Conservation (phyloP, 805 yeast genomes). For the Cyberlindnera euphorbiae region DNA sequence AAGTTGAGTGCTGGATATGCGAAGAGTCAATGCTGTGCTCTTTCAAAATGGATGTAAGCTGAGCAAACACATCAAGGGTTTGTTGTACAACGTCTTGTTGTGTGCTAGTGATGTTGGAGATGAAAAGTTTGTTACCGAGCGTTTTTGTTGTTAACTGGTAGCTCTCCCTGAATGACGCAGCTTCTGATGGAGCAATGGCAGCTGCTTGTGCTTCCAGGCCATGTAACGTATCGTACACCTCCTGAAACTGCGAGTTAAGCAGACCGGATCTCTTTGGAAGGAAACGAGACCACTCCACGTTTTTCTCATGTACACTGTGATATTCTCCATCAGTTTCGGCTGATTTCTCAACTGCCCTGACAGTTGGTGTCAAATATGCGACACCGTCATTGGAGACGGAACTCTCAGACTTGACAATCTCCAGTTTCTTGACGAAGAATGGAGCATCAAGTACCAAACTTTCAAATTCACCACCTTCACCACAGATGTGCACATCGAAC, state of each 20-base stretch:
- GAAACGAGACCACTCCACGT: slow-evolving; percentile 22
- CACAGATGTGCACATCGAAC: slow-evolving; percentile 90
- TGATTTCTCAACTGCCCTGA: slow-evolving; percentile 40
- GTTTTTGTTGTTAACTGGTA: slow-evolving; percentile 5
- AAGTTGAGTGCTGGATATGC: slow-evolving; percentile 53
- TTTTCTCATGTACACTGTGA: slow-evolving; percentile 16
- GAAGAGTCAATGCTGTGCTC: slow-evolving; percentile 32
- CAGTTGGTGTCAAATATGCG: slow-evolving; percentile 55
- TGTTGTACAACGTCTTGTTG: slow-evolving; percentile 37
- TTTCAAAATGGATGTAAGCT: slow-evolving; percentile 33
- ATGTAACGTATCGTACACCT: slow-evolving; percentile 23
- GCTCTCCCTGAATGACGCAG: background rate
- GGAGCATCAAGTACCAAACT: slow-evolving; percentile 90
- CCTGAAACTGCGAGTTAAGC: slow-evolving; percentile 37
- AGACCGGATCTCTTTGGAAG: slow-evolving; percentile 23
- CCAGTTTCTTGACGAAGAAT: slow-evolving; percentile 55
- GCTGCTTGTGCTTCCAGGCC: no score
- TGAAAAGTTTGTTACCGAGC: slow-evolving; percentile 31
- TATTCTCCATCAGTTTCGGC: slow-evolving; percentile 21
- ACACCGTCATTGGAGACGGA: slow-evolving; percentile 53
- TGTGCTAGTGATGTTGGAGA: slow-evolving; percentile 38
- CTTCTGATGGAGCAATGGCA: no score
- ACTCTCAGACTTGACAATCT: slow-evolving; percentile 17
- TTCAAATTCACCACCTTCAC: slow-evolving; percentile 99
- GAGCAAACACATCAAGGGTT: slow-evolving; percentile 42